Evolutionary conservation across 805 yeast genomes (phyloP), one percentile per base, ranked within the genome.

Genomic region (Myxozyma geophila): DNA sequence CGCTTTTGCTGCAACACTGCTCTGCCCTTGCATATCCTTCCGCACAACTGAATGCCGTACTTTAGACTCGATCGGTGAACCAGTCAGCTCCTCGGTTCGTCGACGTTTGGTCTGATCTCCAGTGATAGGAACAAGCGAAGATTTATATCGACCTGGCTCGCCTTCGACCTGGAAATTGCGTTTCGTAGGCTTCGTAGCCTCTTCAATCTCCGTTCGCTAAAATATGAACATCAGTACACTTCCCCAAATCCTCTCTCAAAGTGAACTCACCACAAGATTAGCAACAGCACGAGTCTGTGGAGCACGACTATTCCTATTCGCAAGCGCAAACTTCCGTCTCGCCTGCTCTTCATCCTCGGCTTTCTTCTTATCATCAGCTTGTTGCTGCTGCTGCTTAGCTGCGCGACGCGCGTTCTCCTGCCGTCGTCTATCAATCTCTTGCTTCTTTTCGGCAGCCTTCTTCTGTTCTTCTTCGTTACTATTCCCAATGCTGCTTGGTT

Each of bases 321-420:
- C 55, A 17, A 54, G 33, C 3, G 58, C 57, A 52, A 57, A 58
- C 41, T 59, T 60, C 41, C 59, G 50, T 33, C 60, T 39, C 35
- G 62, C 51, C 44, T 35, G 41, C 36, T 51, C 64, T 13, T 63
- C 67, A 21, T 60, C 64, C 7, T 43, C 59, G 12, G 43, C 54
- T 15, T 33, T 44, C 59, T 53, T 57, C 40, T 57, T 52, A 19
- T 58, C 59, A 19, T 59, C 65, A 8, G 17, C 54, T 41, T 57
- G 56, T 49, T 53, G 56, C 49, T 53, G 56, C 48, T 51, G 60
- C 43, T 59, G 61, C 48, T 23, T 43, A 17, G 51, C 36, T 13
- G 60, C 67, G 9, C 67, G 64, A 8, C 67, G 64, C 2, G 58
- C 59, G 19, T 58, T 65, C 55, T 67, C 70, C 28, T 59, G 64